Percentiles rank a stretch among this genome's conserved stretches.
phyloP scores from a whole-genome alignment of 2,329 filamentous ascomycete genomes.

The Fusarium neocosmosporiellum region DNA sequence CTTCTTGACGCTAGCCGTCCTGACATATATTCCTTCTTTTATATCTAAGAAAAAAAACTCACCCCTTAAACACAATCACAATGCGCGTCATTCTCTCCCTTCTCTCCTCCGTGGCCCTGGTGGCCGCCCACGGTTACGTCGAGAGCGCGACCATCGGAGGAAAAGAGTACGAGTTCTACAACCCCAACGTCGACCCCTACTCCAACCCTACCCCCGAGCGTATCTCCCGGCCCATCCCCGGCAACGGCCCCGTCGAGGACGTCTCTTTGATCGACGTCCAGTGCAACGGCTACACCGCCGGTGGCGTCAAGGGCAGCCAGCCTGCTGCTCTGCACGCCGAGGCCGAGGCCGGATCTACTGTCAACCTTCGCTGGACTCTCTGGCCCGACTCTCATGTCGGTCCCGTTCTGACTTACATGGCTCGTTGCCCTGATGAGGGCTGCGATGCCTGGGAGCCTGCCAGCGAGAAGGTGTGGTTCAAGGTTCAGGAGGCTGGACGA shows the following conservation, averaged over 20 bases:
- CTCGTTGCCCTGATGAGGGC: constrained; percentile 63
- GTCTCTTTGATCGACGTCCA: constrained; percentile 64
- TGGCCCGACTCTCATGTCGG: constrained; percentile 64
- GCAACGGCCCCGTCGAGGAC: constrained; percentile 68
- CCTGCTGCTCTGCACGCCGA: constrained; percentile 66
- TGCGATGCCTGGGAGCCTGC: constrained; percentile 63
- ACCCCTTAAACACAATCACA: not conserved
- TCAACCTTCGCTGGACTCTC: constrained; percentile 66
- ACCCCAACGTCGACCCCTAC: constrained; percentile 58
- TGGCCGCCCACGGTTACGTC: constrained; percentile 62
- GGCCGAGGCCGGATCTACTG: constrained; percentile 63
- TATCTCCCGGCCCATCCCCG: constrained; percentile 68
- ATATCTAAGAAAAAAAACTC: not conserved
- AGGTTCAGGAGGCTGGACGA: constrained; percentile 62
- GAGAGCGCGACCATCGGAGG: constrained; percentile 58
- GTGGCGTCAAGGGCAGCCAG: constrained; percentile 58
- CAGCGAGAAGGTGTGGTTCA: constrained; percentile 65
- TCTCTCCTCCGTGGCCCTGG: constrained; percentile 51
- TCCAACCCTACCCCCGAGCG: constrained; percentile 56
- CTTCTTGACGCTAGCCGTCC: constrained; percentile 1
- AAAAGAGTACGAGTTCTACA: constrained; percentile 46
- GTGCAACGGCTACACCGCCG: constrained; percentile 64
- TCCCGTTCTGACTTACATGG: constrained; percentile 70
- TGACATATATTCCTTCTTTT: constrained; percentile 6
- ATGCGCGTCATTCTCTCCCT: constrained; percentile 42